These are phyloP conservation scores for Acacia crassicarpa DNA, from an alignment of 306 rosid genomes.

Conservation along the genomic window DNA sequence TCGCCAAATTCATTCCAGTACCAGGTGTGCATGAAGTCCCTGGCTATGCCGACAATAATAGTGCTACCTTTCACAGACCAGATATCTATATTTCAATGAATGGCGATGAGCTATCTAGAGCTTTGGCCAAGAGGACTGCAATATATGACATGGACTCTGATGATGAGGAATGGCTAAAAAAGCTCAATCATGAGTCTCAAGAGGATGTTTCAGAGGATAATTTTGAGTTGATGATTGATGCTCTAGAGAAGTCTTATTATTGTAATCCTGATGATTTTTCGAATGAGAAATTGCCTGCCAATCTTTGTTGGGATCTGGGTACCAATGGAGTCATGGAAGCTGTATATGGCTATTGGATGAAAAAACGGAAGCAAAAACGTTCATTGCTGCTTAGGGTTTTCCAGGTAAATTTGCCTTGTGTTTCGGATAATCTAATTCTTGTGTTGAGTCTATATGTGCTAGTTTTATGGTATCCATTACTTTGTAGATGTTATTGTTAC, in stretches of 20 bases:
- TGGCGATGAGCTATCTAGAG: conserved; percentile 66
- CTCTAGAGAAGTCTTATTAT: conserved; percentile 66
- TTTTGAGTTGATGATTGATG: conserved; percentile 71
- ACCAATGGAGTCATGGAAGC: conserved; percentile 50
- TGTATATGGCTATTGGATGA: conserved; percentile 61
- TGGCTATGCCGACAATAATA: conserved; percentile 40
- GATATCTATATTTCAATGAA: conserved; percentile 51
- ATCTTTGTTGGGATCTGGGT: conserved; percentile 49
- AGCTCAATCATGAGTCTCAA: conserved; percentile 44
- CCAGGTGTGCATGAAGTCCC: conserved; percentile 65
- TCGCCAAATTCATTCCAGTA: conserved; percentile 56
- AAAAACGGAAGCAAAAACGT: conserved; percentile 62
- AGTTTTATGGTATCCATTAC: background rate
- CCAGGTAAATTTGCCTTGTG: conserved; percentile 54
- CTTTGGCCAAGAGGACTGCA: conserved; percentile 49
- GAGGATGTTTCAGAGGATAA: conserved; percentile 51
- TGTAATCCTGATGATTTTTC: conserved; percentile 45
- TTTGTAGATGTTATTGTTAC: background rate
- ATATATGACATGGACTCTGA: conserved; percentile 84
- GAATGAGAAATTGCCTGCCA: conserved; percentile 46
- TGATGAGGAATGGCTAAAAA: conserved; percentile 73
- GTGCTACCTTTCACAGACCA: conserved; percentile 48
- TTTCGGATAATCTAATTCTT: conserved; percentile 19
- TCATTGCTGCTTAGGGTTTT: conserved; percentile 56
- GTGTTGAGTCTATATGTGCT: background rate